A percentile compares a stretch with the other conserved stretches of the same genome.
phyloP scores from a whole-genome alignment of 495 filamentous ascomycete species.

The Penicillium crystallinum region DNA sequence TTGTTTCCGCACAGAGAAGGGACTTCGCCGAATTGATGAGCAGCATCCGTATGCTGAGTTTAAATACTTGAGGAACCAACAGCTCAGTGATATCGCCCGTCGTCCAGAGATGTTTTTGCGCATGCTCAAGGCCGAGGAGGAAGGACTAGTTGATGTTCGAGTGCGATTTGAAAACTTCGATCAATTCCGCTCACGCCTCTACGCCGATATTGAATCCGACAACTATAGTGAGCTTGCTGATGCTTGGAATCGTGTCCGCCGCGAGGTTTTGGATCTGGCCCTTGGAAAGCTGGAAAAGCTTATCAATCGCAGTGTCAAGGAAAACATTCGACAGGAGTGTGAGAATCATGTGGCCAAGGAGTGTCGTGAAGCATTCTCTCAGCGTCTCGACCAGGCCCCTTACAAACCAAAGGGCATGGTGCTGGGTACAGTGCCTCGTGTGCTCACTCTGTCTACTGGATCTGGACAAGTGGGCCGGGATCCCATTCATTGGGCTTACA shows the following conservation, averaged over 20 bases:
- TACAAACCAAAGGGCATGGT: slow-evolving; percentile 94
- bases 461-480: slow-evolving; percentile 64
- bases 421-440: slow-evolving; percentile 79
- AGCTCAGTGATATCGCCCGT: slow-evolving; percentile 69
- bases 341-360: slow-evolving; percentile 79
- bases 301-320: slow-evolving; percentile 86
- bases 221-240: slow-evolving; percentile 94
- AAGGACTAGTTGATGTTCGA: slow-evolving; percentile 80
- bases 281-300: slow-evolving; percentile 75
- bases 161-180: slow-evolving; percentile 70
- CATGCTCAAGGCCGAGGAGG: slow-evolving; percentile 95
- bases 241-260: slow-evolving; percentile 84
- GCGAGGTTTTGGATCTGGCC: slow-evolving; percentile 77
- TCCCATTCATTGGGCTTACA: slow-evolving; percentile 82
- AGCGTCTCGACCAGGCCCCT: slow-evolving; percentile 88
- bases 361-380: slow-evolving; percentile 78
- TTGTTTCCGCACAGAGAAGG: slow-evolving; percentile 88
- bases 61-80: slow-evolving; percentile 90
- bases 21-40: slow-evolving; percentile 89
- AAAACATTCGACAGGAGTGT: slow-evolving; percentile 83
- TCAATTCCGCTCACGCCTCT: slow-evolving; percentile 66
- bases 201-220: slow-evolving; percentile 81
- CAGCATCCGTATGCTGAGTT: slow-evolving; percentile 96
- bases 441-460: slow-evolving; percentile 81
- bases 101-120: slow-evolving; percentile 84